phyloP scores from a whole-genome alignment of 1,139 yeast genomes.

The Geotrichum klebahnii region DNA sequence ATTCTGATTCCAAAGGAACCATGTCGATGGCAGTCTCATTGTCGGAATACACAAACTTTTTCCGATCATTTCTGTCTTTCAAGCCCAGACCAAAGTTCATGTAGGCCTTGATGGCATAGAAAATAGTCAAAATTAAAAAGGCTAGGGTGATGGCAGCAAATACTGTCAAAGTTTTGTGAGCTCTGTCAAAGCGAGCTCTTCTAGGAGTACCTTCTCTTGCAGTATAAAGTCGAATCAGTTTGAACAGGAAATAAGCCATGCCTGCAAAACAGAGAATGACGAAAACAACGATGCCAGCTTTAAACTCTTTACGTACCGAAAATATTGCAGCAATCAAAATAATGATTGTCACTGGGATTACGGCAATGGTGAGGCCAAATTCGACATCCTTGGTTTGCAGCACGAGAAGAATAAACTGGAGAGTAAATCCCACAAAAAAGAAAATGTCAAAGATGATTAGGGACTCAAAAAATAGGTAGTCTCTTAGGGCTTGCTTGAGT shows the following conservation, averaged over 20 bases:
- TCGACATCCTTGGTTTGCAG: constrained; percentile 45
- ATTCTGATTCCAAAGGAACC: neutral
- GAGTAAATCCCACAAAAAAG: constrained; percentile 52
- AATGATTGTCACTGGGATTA: constrained; percentile 48
- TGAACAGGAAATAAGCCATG: constrained; percentile 50
- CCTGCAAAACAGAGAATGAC: constrained; percentile 44
- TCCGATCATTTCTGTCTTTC: constrained; percentile 25
- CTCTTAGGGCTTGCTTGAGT: constrained; percentile 43
- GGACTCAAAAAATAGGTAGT: constrained; percentile 42
- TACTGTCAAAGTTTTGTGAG: constrained; percentile 47
- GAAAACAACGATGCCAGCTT: constrained; percentile 37
- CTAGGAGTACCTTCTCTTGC: constrained; percentile 43
- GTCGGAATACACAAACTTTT: neutral
- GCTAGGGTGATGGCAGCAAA: constrained; percentile 49
- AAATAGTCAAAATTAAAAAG: constrained; percentile 43
- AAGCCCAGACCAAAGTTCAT: constrained; percentile 46
- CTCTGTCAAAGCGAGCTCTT: constrained; percentile 43
- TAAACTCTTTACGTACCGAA: constrained; percentile 44
- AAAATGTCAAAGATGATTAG: constrained; percentile 48
- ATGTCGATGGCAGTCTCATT: neutral
- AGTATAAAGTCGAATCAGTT: constrained; percentile 49
- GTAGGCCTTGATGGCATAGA: constrained; percentile 41
- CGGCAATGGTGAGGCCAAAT: constrained; percentile 49
- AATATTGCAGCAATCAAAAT: constrained; percentile 43
- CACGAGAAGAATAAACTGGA: constrained; percentile 52